phyloP scores from a whole-genome alignment of 2,329 filamentous ascomycete species.

The Hawksworthiomyces lignivorus region DNA sequence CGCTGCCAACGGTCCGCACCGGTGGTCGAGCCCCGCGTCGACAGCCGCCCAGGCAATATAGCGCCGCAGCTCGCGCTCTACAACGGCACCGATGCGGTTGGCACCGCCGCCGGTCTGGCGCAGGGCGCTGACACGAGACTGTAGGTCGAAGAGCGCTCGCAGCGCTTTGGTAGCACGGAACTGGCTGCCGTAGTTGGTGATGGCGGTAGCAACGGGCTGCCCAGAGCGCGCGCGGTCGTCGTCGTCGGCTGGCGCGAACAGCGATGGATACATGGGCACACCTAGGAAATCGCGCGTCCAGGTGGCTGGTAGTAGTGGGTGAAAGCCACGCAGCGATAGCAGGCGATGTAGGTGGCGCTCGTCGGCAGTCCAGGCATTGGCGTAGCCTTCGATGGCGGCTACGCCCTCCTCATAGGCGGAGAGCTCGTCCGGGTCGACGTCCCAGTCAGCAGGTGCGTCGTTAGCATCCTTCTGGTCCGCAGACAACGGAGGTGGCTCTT shows the following conservation, averaged over 20 bases:
- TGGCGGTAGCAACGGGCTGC: too few species aligned
- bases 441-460: slow-evolving; percentile 14
- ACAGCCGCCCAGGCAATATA: slow-evolving; percentile 26
- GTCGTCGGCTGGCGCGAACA: slow-evolving; percentile 21
- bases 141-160: slow-evolving; percentile 26
- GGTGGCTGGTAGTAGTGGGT: slow-evolving; percentile 25
- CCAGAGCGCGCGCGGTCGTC: slow-evolving; percentile 3
- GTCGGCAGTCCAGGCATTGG: slow-evolving; percentile 22
- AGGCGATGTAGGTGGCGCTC: slow-evolving; percentile 26
- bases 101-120: slow-evolving; percentile 21
- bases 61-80: slow-evolving; percentile 22
- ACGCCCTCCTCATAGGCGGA: slow-evolving; percentile 15
- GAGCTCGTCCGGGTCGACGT: slow-evolving; percentile 14
- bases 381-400: slow-evolving; percentile 11
- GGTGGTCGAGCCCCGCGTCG: slow-evolving; percentile 23
- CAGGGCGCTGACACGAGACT: slow-evolving; percentile 23
- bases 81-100: slow-evolving; percentile 19
- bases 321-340: slow-evolving; percentile 26
- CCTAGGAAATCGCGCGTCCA: slow-evolving; percentile 26
- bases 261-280: slow-evolving; percentile 23
- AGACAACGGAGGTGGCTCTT: neutral
- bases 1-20: slow-evolving; percentile 10
- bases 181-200: slow-evolving; percentile 21
- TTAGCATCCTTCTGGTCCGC: slow-evolving; percentile 1
- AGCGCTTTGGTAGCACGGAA: slow-evolving; percentile 26